Evolutionary conservation across 192 early-diverging fungal genomes (phyloP).

Genomic region (Haplosporangium gracile): DNA sequence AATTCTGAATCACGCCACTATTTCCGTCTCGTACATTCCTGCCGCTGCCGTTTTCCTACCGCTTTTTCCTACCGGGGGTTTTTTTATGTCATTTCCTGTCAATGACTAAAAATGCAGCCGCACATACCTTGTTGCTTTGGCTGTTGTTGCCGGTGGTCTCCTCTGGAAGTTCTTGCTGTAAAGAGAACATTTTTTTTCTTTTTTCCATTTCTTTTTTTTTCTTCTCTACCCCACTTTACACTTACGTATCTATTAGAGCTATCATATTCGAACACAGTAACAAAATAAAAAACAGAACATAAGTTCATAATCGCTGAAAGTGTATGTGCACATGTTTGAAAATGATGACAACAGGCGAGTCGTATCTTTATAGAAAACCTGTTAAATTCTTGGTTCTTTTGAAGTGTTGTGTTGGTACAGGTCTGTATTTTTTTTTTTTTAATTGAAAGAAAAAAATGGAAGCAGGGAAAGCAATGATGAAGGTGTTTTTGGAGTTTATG

Average conservation of each 20-base stretch:
- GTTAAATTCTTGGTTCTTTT: too few species aligned
- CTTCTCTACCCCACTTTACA: not conserved
- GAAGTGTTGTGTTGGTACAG: too few species aligned
- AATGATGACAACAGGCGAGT: not conserved
- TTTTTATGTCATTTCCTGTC: not conserved
- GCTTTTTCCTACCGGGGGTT: not conserved
- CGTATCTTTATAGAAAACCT: not conserved
- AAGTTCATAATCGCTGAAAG: not conserved
- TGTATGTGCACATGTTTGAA: not conserved
- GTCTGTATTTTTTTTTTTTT: too few species aligned
- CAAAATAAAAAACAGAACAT: not conserved
- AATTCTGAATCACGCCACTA: slow-evolving; percentile 43
- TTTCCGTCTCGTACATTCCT: not conserved
- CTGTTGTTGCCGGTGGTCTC: slow-evolving; percentile 26
- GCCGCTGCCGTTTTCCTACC: not conserved
- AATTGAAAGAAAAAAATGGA: too few species aligned
- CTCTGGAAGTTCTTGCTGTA: slow-evolving; percentile 50
- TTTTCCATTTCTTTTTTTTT: not conserved
- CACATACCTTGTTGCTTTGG: slow-evolving; percentile 25
- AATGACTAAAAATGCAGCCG: slow-evolving; percentile 15
- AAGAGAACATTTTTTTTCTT: not conserved
- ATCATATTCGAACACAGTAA: not conserved
- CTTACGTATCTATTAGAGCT: not conserved
- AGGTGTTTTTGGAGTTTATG: too few species aligned
- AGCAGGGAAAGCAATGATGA: too few species aligned